A percentile compares a stretch with the other conserved stretches of the same genome.
These are phyloP conservation scores for Pestalotiopsis sp. DNA, from an alignment of 2,329 filamentous ascomycete genomes.

Conservation along the genomic window DNA sequence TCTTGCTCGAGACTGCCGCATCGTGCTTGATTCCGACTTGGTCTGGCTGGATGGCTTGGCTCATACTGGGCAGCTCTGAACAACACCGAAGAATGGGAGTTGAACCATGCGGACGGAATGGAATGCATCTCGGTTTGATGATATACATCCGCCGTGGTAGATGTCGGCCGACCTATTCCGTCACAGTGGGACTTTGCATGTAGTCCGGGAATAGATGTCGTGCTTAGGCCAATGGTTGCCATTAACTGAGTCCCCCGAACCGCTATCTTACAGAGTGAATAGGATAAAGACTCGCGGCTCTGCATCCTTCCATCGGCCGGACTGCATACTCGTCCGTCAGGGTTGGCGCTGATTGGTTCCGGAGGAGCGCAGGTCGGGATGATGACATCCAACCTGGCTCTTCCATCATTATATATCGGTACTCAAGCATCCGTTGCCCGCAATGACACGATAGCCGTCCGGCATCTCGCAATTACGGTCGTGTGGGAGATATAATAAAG, in stretches of 20 bases:
- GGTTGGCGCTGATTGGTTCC: background rate
- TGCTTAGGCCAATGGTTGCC: background rate
- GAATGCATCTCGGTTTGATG: background rate
- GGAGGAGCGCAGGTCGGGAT: background rate
- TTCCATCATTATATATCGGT: background rate
- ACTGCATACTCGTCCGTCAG: background rate
- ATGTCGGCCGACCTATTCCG: background rate
- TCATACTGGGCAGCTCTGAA: background rate
- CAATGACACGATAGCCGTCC: background rate
- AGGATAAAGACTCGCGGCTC: background rate
- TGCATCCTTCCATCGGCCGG: background rate
- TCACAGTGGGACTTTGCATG: background rate
- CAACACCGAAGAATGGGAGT: background rate
- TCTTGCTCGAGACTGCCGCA: background rate
- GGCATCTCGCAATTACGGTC: background rate
- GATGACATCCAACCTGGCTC: background rate
- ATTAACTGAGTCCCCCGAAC: background rate
- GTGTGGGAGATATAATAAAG: background rate
- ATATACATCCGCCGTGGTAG: background rate
- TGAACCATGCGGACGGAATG: no score
- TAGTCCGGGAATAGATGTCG: background rate
- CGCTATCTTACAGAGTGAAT: background rate
- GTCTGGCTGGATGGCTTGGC: background rate
- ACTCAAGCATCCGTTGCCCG: background rate
- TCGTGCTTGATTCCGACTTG: constrained; percentile 3